Percentiles rank a stretch among this genome's conserved stretches.
These are phyloP conservation scores for Arthonia radiata DNA, from an alignment of 495 filamentous ascomycete genomes.

Conservation along the genomic window DNA sequence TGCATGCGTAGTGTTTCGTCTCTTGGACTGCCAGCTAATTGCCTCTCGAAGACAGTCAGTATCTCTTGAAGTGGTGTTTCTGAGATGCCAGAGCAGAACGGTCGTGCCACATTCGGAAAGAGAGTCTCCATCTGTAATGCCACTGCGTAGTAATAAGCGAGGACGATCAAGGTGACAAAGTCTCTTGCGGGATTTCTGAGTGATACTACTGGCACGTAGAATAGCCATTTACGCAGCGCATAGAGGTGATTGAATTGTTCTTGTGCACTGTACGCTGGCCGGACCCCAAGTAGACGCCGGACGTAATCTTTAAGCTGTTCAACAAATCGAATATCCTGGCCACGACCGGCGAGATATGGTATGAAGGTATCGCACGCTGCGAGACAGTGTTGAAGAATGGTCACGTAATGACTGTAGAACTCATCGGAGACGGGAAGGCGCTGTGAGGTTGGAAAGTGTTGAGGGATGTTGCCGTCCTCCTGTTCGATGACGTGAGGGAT, in stretches of 20 bases:
- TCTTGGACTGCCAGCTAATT: too few relatives aligned
- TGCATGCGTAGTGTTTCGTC: too few relatives aligned
- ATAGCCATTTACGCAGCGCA: conserved; percentile 69
- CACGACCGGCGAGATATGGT: conserved; percentile 43
- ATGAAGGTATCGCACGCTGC: conserved; percentile 43
- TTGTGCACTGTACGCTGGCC: conserved; percentile 44
- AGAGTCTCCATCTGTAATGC: conserved; percentile 70
- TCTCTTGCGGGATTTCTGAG: conserved; percentile 32
- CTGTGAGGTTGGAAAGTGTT: conserved; percentile 20
- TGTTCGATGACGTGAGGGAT: conserved; percentile 65
- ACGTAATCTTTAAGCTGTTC: conserved; percentile 62
- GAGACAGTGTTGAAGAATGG: conserved; percentile 40
- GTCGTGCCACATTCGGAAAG: conserved; percentile 79
- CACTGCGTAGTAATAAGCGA: conserved; percentile 78
- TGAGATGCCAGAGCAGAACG: too few relatives aligned
- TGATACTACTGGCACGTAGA: conserved; percentile 65
- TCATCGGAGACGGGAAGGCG: conserved; percentile 25
- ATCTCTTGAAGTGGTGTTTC: too few relatives aligned
- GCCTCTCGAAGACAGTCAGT: too few relatives aligned
- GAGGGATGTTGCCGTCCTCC: conserved; percentile 34
- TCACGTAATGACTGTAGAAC: conserved; percentile 31
- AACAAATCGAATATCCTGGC: conserved; percentile 48
- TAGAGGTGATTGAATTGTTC: conserved; percentile 76
- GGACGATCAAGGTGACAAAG: conserved; percentile 46
- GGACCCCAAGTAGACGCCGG: conserved; percentile 48